phyloP scores from a whole-genome alignment of 1,284 basidiomycete species.

The Erythrobasidium hasegawianum region DNA sequence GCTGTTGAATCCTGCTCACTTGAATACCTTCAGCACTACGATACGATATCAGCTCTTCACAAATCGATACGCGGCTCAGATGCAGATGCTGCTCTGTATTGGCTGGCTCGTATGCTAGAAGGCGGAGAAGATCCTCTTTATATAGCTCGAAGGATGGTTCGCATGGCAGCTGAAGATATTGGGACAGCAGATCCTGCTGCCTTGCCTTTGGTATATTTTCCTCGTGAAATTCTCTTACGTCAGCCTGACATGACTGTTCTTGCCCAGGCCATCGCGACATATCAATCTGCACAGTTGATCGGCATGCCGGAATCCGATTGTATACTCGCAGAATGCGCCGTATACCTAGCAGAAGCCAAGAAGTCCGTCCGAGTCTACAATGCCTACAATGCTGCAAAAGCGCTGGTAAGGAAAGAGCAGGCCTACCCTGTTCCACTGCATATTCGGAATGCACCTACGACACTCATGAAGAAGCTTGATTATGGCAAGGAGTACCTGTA shows the following conservation, averaged over 20 bases:
- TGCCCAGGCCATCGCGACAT: slow-evolving; percentile 66
- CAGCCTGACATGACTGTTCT: no score
- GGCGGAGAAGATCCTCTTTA: slow-evolving; percentile 79
- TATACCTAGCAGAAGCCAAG: slow-evolving; percentile 74
- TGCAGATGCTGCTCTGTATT: slow-evolving; percentile 78
- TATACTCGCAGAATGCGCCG: slow-evolving; percentile 68
- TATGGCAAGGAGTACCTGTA: slow-evolving; percentile 63
- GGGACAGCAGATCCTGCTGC: slow-evolving; percentile 46
- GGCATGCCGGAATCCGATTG: slow-evolving; percentile 62
- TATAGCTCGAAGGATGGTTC: slow-evolving; percentile 46
- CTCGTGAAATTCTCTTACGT: no score
- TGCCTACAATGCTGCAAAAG: slow-evolving; percentile 59
- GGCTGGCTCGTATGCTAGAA: slow-evolving; percentile 74
- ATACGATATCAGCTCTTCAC: slow-evolving; percentile 71
- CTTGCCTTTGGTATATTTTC: slow-evolving; percentile 49
- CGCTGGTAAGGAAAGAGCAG: slow-evolving; percentile 42
- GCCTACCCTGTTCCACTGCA: slow-evolving; percentile 70
- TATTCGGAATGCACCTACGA: slow-evolving; percentile 82
- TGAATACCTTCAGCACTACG: slow-evolving; percentile 63
- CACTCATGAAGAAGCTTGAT: slow-evolving; percentile 73
- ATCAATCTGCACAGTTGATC: slow-evolving; percentile 73
- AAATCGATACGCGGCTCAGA: slow-evolving; percentile 79
- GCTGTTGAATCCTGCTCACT: slow-evolving; percentile 19
- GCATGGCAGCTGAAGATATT: slow-evolving; percentile 51
- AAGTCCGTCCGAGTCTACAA: slow-evolving; percentile 77